A percentile compares a stretch with the other conserved stretches of the same genome.
Evolutionary conservation across 306 rosid genomes (phyloP).

Genomic region (Canavalia gladiata): DNA sequence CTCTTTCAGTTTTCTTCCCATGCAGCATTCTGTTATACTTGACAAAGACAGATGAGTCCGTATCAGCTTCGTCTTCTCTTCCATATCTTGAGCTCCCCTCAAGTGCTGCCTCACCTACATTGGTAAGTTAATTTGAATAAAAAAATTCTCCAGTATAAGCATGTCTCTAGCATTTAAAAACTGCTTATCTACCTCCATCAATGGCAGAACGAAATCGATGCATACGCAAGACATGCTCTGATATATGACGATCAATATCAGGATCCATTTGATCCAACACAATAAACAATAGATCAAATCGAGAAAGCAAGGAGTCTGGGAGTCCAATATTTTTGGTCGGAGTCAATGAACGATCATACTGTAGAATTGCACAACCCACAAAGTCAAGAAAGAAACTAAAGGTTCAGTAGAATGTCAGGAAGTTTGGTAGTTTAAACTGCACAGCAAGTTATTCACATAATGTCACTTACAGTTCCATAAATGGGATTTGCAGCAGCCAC

Average conservation of each 20-base stretch:
- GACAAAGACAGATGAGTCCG: conserved; percentile 81
- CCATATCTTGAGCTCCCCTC: conserved; percentile 80
- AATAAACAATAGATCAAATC: conserved; percentile 93
- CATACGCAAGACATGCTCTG: conserved; percentile 98
- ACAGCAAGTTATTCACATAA: conserved; percentile 7
- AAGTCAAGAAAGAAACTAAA: conserved; percentile 21
- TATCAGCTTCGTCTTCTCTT: conserved; percentile 87
- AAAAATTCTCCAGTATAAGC: conserved; percentile 24
- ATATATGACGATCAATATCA: conserved; percentile 89
- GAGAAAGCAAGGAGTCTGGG: conserved; percentile 97
- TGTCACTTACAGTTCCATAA: conserved; percentile 90
- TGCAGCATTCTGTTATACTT: conserved; percentile 93
- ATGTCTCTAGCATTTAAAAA: conserved; percentile 42
- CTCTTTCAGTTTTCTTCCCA: conserved; percentile 75
- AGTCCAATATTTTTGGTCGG: conserved; percentile 99
- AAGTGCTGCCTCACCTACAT: conserved; percentile 74
- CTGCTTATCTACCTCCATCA: conserved; percentile 77
- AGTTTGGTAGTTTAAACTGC: conserved; percentile 11
- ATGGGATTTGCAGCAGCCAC: conserved; percentile 99
- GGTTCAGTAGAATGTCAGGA: conserved; percentile 29
- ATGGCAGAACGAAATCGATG: conserved; percentile 84
- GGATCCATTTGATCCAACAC: conserved; percentile 99
- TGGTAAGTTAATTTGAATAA: conserved; percentile 39
- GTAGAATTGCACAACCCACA: conserved; percentile 42
- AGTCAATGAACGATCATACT: conserved; percentile 98